Conservation (phyloP, 805 yeast genomes). For the Metschnikowia gruessii region DNA sequence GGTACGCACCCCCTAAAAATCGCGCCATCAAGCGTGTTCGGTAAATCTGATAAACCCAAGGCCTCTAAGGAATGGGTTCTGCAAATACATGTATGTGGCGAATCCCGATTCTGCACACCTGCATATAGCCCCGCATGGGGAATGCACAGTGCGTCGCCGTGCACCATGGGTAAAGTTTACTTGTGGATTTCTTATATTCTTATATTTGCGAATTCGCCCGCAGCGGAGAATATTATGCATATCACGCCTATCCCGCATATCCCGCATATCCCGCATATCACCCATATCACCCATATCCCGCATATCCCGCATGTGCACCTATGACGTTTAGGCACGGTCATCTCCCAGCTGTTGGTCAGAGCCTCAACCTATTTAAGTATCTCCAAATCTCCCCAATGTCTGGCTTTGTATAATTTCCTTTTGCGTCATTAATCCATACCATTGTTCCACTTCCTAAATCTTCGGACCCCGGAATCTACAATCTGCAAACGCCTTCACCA, state of each 20-base stretch:
- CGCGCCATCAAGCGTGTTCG: neutral
- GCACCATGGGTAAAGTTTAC: slow-evolving; percentile 1
- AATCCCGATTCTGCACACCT: neutral
- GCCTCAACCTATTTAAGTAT: slow-evolving; percentile 11
- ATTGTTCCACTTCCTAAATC: too few relatives aligned
- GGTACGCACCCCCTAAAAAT: too few relatives aligned
- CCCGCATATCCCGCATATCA: too few relatives aligned
- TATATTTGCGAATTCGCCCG: slow-evolving; percentile 7
- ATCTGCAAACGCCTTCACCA: neutral
- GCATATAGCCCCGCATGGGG: neutral
- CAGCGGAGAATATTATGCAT: slow-evolving; percentile 7
- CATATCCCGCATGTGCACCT: slow-evolving; percentile 4
- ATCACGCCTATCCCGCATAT: too few relatives aligned
- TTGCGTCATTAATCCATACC: too few relatives aligned
- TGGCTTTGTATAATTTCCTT: neutral
- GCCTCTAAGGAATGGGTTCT: neutral
- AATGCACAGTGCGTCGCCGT: slow-evolving; percentile 1
- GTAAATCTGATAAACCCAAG: neutral
- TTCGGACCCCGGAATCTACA: too few relatives aligned
- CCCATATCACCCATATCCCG: too few relatives aligned
- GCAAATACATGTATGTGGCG: neutral
- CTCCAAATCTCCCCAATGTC: slow-evolving; percentile 2
- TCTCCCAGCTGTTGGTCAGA: slow-evolving; percentile 4
- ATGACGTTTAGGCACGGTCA: slow-evolving; percentile 13
- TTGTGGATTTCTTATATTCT: too few relatives aligned